Base-by-base conservation (phyloP, 208 protist species). In the Leishmania tarentolae region DNA sequence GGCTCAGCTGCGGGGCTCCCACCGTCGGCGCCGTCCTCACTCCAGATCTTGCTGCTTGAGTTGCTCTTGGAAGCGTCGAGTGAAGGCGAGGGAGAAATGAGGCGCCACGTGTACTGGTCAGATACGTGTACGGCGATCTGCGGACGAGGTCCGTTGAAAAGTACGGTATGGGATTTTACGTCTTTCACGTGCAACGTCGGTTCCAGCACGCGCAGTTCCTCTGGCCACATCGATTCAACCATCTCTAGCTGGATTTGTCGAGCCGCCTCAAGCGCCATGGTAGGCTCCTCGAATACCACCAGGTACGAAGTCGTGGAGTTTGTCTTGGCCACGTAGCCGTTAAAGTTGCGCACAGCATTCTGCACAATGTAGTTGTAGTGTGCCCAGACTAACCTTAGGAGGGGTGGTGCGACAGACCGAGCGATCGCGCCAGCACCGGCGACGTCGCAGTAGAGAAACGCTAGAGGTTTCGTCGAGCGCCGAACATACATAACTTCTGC, bases 321-420 rank as follows among this genome's bases (percentile, higher is more conserved):
- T 5, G 92, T 95, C 75, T 91, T 88, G 31, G 82, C 85, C 71
- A 97, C 83, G 75, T 88, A 94, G 37, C 92, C 92, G 59, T 86
- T 71, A 61, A 82, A 87, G 8, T 81, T 69, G 69, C 82, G 74
- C 17, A 95, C 42, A 6, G 83, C 75, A 44, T 69, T 78, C 75
- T 96, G 90, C 28, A 96, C 90, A 69, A 95, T 80, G 78, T 87
- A 83, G 81, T 97, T 96, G 78, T 95, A 97, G 80, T 94, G 87
- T 28, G 80, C 84, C 56, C 86, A 86, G 40, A 95, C 83, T 7
- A 82, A 76, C 59, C 76, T 79, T 66, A 90, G 82, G 31, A 94
- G 72, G 74, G 75, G 46, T 53, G 83, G 70, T 24, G 80, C 59
- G 15, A 83, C 50, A 37, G 57, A 44, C 28, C 70, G 80, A 1